These are phyloP conservation scores for Scenedesmus sp. DNA, from an alignment of 163 green algal genomes.

Conservation along the genomic window DNA sequence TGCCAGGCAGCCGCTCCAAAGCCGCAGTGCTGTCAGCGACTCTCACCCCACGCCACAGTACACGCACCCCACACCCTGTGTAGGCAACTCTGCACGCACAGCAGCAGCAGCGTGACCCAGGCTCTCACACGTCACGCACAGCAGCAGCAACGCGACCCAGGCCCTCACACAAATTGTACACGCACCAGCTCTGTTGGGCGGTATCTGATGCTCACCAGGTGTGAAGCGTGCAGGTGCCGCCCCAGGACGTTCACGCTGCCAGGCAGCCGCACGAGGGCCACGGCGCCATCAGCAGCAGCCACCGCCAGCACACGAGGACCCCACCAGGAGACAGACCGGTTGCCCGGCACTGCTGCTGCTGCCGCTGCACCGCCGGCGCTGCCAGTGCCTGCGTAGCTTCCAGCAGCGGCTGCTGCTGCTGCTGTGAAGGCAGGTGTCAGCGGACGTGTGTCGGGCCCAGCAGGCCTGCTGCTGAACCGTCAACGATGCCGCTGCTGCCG, in stretches of 20 bases:
- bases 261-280: slow-evolving; percentile 30
- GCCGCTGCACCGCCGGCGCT: neutral
- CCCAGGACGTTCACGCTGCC: slow-evolving; percentile 44
- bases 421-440: neutral
- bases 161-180: neutral
- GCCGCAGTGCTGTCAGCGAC: too few relatives aligned
- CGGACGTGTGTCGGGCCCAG: neutral
- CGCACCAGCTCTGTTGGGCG: neutral
- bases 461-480: neutral
- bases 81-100: neutral
- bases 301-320: slow-evolving; percentile 45
- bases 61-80: too few relatives aligned
- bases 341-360: neutral
- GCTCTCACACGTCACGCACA: too few relatives aligned
- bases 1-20: neutral
- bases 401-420: neutral
- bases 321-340: slow-evolving; percentile 43
- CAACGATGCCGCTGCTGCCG: neutral
- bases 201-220: neutral
- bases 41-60: too few relatives aligned
- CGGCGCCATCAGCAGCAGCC: slow-evolving; percentile 21
- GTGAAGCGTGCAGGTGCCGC: slow-evolving; percentile 16
- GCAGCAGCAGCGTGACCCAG: too few relatives aligned
- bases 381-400: neutral
- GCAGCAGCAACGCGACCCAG: neutral